These are phyloP conservation scores for Pelargonium cotyledonis DNA, from an alignment of 441 rosid genomes.

Conservation along the genomic window DNA sequence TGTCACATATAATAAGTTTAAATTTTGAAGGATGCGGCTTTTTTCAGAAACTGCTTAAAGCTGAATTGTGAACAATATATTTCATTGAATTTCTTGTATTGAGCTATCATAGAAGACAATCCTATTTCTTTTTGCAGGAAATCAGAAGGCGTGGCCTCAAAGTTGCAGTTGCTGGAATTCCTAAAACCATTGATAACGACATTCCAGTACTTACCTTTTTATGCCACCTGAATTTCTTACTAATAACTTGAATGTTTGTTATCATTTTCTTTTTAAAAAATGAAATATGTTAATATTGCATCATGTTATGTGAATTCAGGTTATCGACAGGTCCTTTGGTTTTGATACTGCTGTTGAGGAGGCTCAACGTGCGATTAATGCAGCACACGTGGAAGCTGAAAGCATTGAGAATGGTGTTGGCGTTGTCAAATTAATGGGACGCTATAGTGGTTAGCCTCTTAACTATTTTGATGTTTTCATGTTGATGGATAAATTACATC, in stretches of 20 bases:
- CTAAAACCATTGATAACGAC: conserved; percentile 92
- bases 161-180: conserved; percentile 85
- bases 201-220: conserved; percentile 40
- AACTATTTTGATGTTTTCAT: conserved; percentile 11
- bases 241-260: neutral
- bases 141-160: conserved; percentile 82
- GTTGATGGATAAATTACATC: neutral
- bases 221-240: neutral
- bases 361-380: conserved; percentile 95
- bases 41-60: neutral
- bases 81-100: no score
- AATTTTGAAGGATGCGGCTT: no score
- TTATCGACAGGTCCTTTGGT: conserved; percentile 91
- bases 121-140: conserved; percentile 40
- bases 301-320: conserved; percentile 25
- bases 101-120: no score
- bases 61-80: no score
- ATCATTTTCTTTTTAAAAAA: neutral
- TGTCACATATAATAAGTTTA: no score
- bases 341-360: conserved; percentile 98
- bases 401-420: conserved; percentile 92
- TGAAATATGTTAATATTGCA: neutral
- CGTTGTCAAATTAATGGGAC: conserved; percentile 94
- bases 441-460: conserved; percentile 64
- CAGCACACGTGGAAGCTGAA: conserved; percentile 93